Evolutionary conservation across 2,329 filamentous ascomycete species (phyloP), one percentile per base, ranked within the genome.

Genomic region (Xylaria digitata): DNA sequence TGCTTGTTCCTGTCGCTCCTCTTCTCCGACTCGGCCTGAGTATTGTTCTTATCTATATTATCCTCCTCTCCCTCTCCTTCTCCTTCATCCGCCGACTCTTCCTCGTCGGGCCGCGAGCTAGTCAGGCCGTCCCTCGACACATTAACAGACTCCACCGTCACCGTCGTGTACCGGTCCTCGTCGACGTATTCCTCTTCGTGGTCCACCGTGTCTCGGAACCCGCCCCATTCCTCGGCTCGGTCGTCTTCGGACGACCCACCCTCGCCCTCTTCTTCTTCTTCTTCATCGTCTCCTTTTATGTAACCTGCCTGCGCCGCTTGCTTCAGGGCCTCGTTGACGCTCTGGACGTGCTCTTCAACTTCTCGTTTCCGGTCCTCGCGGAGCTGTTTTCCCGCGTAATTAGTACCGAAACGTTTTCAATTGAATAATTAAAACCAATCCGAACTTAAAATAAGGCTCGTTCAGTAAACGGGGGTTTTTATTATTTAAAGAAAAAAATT

Each of bases 171-270:
- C 77, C 92, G 92, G 79, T 97, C 95, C 78, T 98, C 96, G 78
- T 99, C 96, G 71, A 97, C 88, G 80, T 97, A 99, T 79, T 98
- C 94, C 72, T 95, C 94, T 78, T 97, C 92, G 72, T 93, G 89
- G 76, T 96, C 90, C 50, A 96, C 81, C 11, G 61, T 84, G 17
- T 69, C 66, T 45, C 85, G 78, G 59, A 94, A 84, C 0, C 91
- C 92, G 58, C 84, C 84, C 89, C 90, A 94, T 73, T 89, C 82
- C 1, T 78, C 78, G 7, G 77, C 78, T 17, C 19, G 37, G 9
- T 56, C 61, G 5, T 80, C 72, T 4, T 78, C 76, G 52, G 62
- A 74, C 19, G 78, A 74, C 1, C 63, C 70, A n/a, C 53, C 53
- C 37, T 70, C 70, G 72, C 5, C 26, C 5, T 26, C 26, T 26